phyloP scores from a whole-genome alignment of 169 alveolate genomes.

The Hammondia hammondi region DNA sequence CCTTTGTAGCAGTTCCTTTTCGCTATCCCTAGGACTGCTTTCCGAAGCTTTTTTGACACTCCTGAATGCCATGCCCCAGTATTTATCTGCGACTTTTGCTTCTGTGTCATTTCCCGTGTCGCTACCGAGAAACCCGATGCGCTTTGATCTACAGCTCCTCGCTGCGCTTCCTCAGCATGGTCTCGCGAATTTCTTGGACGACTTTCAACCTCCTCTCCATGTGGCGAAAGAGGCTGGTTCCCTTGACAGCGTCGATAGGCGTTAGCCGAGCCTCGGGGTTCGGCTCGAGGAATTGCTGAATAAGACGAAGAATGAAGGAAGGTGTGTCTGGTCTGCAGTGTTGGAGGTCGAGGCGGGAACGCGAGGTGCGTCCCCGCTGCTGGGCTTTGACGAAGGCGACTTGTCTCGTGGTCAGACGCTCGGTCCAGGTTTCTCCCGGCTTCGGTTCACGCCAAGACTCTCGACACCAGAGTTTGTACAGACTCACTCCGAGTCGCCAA shows the following conservation, averaged over 20 bases:
- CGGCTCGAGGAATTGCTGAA: conserved; percentile 8
- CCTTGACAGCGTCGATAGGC: neutral
- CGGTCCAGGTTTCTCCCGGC: neutral
- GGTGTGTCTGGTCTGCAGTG: neutral
- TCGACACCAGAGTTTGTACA: conserved; percentile 24
- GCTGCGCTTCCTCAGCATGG: neutral
- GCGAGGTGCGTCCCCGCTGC: neutral
- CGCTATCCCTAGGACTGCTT: no score
- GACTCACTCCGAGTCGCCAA: neutral
- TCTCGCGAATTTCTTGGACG: neutral
- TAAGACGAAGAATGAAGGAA: conserved; percentile 6
- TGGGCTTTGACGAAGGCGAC: neutral
- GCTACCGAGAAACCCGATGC: neutral
- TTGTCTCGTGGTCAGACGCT: neutral
- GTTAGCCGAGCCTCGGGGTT: conserved; percentile 8
- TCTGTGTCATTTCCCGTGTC: no score
- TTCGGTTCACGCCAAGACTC: neutral
- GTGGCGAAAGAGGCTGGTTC: neutral
- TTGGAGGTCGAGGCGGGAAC: neutral
- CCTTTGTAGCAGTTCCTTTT: no score
- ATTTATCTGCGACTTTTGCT: no score
- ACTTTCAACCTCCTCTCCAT: neutral
- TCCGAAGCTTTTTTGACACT: no score
- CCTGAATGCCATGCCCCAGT: no score
- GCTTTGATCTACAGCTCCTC: neutral